Conservation (phyloP, 306 rosid genomes). For the Quercus glauca region DNA sequence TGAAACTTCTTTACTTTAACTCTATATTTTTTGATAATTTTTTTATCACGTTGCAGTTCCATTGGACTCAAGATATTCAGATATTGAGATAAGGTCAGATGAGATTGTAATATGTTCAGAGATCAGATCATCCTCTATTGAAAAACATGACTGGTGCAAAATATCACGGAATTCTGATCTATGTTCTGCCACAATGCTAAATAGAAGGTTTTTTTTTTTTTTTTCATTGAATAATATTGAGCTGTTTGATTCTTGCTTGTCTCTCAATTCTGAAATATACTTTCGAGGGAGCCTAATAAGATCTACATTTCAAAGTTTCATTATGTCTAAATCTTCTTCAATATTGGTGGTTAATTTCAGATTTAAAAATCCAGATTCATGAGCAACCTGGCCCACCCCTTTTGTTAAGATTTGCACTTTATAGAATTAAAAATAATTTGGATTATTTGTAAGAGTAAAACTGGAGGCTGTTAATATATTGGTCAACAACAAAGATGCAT, state of each 20-base stretch:
- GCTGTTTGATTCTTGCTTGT: neutral
- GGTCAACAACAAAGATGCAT: no score
- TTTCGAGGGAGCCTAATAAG: neutral
- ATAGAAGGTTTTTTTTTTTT: slow-evolving; percentile 48
- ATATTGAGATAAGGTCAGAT: slow-evolving; percentile 59
- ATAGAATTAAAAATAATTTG: no score
- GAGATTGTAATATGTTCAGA: slow-evolving; percentile 53
- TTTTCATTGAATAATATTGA: neutral
- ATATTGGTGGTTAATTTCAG: neutral
- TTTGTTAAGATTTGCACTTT: no score
- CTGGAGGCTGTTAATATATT: no score
- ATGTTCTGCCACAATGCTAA: slow-evolving; percentile 62
- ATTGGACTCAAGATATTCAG: slow-evolving; percentile 49
- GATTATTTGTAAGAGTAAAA: no score
- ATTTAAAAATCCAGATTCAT: neutral
- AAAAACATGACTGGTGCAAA: slow-evolving; percentile 71
- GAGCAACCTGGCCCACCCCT: neutral
- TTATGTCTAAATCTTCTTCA: neutral
- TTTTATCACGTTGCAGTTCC: slow-evolving; percentile 47
- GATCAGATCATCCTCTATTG: slow-evolving; percentile 43
- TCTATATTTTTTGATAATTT: slow-evolving; percentile 14
- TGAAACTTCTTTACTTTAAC: slow-evolving; percentile 9
- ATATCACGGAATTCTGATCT: slow-evolving; percentile 60
- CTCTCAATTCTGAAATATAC: neutral
- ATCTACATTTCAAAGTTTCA: neutral